These are phyloP conservation scores for Teratosphaeria destructans DNA, from an alignment of 2,329 filamentous ascomycete genomes.

Conservation along the genomic window DNA sequence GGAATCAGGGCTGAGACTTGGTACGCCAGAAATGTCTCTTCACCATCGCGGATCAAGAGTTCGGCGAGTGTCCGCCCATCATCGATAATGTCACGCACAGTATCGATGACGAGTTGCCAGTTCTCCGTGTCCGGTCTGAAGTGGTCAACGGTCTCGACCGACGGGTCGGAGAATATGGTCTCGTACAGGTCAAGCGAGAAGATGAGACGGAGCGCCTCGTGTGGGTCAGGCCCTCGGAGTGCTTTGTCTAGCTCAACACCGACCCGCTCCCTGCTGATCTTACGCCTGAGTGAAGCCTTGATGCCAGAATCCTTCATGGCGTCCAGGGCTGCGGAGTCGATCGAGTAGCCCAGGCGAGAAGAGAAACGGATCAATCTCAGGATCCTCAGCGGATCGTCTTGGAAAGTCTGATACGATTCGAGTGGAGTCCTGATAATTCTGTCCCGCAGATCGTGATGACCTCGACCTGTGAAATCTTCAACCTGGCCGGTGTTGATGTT, in stretches of 20 bases:
- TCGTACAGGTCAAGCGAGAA: constrained; percentile 58
- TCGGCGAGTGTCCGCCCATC: constrained; percentile 18
- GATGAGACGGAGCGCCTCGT: constrained; percentile 53
- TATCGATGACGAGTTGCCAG: constrained; percentile 56
- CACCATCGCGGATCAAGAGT: constrained; percentile 48
- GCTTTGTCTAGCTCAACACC: constrained; percentile 86
- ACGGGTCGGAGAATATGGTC: constrained; percentile 63
- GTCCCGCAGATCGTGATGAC: constrained; percentile 61
- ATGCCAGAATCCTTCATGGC: constrained; percentile 76
- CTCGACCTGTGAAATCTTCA: constrained; percentile 72
- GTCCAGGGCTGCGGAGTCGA: constrained; percentile 57
- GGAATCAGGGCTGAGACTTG: constrained; percentile 63
- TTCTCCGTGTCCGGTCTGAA: constrained; percentile 46
- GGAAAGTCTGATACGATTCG: constrained; percentile 83
- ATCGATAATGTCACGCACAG: constrained; percentile 43
- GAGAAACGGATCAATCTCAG: constrained; percentile 83
- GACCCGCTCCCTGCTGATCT: constrained; percentile 87
- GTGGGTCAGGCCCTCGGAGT: constrained; percentile 61
- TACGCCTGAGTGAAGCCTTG: constrained; percentile 63
- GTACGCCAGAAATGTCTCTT: constrained; percentile 67
- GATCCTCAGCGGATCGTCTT: constrained; percentile 82
- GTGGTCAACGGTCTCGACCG: constrained; percentile 34
- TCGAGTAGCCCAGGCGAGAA: constrained; percentile 68
- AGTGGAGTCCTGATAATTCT: constrained; percentile 75
- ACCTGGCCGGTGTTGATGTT: constrained; percentile 70